Percentiles rank a stretch among this genome's conserved stretches.
Conservation (phyloP, 768 basidiomycete species). For the Phanerodontia chrysosporium region DNA sequence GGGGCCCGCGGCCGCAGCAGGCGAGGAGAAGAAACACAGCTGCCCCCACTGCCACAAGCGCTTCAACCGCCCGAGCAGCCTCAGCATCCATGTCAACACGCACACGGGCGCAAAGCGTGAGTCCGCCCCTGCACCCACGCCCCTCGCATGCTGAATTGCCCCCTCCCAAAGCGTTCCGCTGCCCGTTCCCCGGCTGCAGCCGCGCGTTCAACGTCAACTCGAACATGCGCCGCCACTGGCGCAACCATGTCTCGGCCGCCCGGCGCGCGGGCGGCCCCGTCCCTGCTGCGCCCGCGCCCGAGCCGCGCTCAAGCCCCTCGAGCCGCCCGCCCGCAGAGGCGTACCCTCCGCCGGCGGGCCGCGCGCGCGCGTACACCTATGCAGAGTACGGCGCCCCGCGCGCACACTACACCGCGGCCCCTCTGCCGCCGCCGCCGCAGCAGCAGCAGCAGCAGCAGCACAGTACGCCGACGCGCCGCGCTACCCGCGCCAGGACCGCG, state of each 20-base stretch:
- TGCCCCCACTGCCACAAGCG: conserved; percentile 3
- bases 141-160: too few species aligned
- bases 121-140: conserved; percentile 20
- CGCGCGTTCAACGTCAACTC: conserved; percentile 81
- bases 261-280: conserved; percentile 8
- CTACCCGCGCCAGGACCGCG: neutral
- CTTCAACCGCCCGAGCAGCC: conserved; percentile 36
- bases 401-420: neutral
- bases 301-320: too few species aligned
- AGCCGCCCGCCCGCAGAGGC: too few species aligned
- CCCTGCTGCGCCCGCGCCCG: conserved; percentile 5
- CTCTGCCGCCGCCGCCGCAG: neutral
- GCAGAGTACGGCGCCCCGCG: too few species aligned
- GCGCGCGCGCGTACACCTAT: too few species aligned
- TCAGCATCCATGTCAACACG: conserved; percentile 63
- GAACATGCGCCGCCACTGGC: conserved; percentile 78
- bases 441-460: too few species aligned
- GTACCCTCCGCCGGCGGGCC: too few species aligned
- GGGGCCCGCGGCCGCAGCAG: neutral
- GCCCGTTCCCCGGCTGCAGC: conserved; percentile 70
- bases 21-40: conserved; percentile 3
- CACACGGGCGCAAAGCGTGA: conserved; percentile 67
- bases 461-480: neutral
- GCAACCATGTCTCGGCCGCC: conserved; percentile 47
- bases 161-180: conserved; percentile 56